phyloP scores from a whole-genome alignment of 2,329 filamentous ascomycete species.

The Pseudogymnoascus sp. region DNA sequence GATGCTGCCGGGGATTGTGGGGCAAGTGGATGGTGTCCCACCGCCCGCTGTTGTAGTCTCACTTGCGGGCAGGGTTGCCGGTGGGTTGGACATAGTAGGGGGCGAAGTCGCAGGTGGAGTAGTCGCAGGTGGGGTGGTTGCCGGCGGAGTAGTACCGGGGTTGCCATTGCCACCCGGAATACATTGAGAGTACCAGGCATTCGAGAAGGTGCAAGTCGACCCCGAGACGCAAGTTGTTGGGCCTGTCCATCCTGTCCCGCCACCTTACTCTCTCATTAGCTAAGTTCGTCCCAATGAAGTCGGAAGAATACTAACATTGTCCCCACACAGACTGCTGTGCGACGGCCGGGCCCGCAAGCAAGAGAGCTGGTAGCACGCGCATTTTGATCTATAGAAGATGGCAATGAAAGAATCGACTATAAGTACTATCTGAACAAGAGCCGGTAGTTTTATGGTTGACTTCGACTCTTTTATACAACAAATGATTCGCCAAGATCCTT shows the following conservation, averaged over 20 bases:
- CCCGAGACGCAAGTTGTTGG: constrained; percentile 18
- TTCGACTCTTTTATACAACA: neutral
- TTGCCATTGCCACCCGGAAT: constrained; percentile 8
- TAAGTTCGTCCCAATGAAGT: neutral
- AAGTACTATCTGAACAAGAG: neutral
- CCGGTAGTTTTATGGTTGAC: neutral
- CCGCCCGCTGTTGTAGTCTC: neutral
- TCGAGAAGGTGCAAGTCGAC: constrained; percentile 15
- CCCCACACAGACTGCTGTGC: neutral
- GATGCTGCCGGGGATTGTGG: constrained; percentile 13
- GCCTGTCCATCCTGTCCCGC: constrained; percentile 16
- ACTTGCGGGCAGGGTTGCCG: neutral
- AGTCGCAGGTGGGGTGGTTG: neutral
- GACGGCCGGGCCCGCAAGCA: neutral
- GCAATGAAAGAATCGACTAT: neutral
- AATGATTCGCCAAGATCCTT: neutral
- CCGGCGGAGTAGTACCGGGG: neutral
- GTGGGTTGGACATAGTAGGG: neutral
- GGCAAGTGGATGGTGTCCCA: neutral
- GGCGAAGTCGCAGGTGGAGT: neutral
- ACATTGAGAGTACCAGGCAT: constrained; percentile 25
- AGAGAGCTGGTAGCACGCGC: neutral
- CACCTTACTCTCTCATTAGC: neutral
- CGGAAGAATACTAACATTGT: neutral
- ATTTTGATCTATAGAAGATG: neutral